Base-by-base conservation (phyloP, 441 rosid genomes). In the Geranium incanum region DNA sequence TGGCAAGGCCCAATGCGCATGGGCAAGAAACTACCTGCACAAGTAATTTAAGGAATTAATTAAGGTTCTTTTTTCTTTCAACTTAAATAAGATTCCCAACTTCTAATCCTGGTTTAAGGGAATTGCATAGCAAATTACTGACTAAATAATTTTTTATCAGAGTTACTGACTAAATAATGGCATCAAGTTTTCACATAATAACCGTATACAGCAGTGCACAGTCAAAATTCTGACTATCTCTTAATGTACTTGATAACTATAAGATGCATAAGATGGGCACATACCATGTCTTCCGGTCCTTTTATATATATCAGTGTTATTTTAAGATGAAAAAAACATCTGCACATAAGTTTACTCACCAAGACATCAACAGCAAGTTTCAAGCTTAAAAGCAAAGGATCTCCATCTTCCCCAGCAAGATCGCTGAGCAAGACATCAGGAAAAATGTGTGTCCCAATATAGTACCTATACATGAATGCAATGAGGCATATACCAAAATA, bases 381-480 rank as follows among this genome's bases (percentile, higher is more conserved):
- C 85, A 94, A 84, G 84, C 99, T 94, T 75, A 90, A 76, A 73
- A 93, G 94, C 85, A 90, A 82, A 74, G 91, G 85, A 78, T 92
- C 89, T 71, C 97, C 94, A 79, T 90, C 92, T 76, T 90, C 88
- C 36, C 99, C 97, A 78, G 97, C 94, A 77, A 92, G 90, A 74
- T 88, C 97, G 86, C 87, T 92, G 77, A 94, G 86, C 86, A 94
- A 81, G 82, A 90, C 99, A 83, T 92, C 90, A 19, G 99, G 99
- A 79, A 90, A 94, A 81, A 92, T 74, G 76, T 86, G 81, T 70
- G 97, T 82, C 52, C 99, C 99, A 19, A 86, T 66, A 73, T 80
- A 94, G 83, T 94, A 92, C 97, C 97, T 94, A 79, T 78, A 81
- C 23, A 72, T 6, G 15, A 68, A 79, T 68, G 68, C 16, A 71